Conservation (phyloP, 176 grass and related monocot species). For the Raddia guianensis region DNA sequence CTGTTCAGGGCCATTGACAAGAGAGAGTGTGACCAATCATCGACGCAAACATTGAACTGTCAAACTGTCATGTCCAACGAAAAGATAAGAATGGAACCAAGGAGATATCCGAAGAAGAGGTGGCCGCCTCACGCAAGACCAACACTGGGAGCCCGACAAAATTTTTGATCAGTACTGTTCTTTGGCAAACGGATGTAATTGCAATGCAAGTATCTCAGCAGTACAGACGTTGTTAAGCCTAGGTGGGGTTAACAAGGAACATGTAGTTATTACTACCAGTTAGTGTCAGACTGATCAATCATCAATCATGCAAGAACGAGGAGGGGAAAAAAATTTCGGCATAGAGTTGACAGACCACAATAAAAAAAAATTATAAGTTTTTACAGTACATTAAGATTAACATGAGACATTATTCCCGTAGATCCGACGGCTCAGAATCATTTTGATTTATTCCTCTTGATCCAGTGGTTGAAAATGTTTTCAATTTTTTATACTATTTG, state of each 20-base stretch:
- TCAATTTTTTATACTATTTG: too few species aligned
- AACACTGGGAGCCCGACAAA: not conserved
- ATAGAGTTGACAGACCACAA: too few species aligned
- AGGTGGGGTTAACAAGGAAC: conserved; percentile 7
- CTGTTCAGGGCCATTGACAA: conserved; percentile 24
- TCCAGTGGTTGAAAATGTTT: too few species aligned
- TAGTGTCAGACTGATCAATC: not conserved
- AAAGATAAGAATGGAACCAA: conserved; percentile 7
- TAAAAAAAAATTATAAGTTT: too few species aligned
- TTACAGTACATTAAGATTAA: too few species aligned
- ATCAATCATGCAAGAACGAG: not conserved
- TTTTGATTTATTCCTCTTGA: too few species aligned
- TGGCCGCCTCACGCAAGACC: conserved; percentile 20
- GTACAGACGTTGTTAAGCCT: not conserved
- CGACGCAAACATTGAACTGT: not conserved
- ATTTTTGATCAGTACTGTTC: not conserved
- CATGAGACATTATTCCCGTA: too few species aligned
- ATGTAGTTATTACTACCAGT: not conserved
- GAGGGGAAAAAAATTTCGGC: not conserved
- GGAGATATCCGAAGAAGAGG: conserved; percentile 1
- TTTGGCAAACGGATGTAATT: not conserved
- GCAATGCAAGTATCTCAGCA: not conserved
- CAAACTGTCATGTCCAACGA: not conserved
- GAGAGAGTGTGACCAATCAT: conserved; percentile 26
- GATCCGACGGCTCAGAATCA: too few species aligned